phyloP scores from a whole-genome alignment of 257 asterid species.

The Nicotiana undulata region DNA sequence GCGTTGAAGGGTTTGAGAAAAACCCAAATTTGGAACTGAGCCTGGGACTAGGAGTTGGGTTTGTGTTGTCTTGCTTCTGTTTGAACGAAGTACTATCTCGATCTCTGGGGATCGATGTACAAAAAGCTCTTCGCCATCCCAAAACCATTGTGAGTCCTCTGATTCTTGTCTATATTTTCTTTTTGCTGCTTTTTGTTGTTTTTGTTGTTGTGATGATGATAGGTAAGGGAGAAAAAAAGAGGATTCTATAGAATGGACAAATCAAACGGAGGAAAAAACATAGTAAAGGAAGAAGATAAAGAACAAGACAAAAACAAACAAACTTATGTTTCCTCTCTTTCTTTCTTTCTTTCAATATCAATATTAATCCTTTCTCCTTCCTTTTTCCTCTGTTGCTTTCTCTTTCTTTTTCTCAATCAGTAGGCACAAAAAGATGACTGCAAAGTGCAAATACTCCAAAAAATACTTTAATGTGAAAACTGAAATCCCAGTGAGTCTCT shows the following conservation, averaged over 20 bases:
- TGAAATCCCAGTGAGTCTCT: slow-evolving; percentile 30
- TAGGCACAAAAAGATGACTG: slow-evolving; percentile 19
- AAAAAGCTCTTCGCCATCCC: slow-evolving; percentile 93
- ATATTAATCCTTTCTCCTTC: background rate
- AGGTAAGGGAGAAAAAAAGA: background rate
- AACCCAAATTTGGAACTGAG: slow-evolving; percentile 43
- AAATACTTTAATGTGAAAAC: slow-evolving; percentile 18
- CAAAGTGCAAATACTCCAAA: slow-evolving; percentile 32
- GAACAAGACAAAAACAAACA: slow-evolving; percentile 4
- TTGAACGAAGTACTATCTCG: slow-evolving; percentile 15
- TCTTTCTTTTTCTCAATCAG: background rate
- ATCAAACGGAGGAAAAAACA: slow-evolving; percentile 4
- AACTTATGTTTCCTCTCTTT: background rate
- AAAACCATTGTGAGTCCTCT: slow-evolving; percentile 48
- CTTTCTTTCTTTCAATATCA: background rate
- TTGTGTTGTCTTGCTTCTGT: slow-evolving; percentile 11
- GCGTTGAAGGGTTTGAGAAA: slow-evolving; percentile 86
- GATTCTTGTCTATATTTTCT: background rate
- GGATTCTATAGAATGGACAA: background rate
- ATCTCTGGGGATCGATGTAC: slow-evolving; percentile 81
- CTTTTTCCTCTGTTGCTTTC: background rate
- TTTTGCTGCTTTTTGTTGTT: background rate
- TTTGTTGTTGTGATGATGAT: slow-evolving; percentile 3
- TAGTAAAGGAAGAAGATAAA: background rate
- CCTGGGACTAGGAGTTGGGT: slow-evolving; percentile 38